phyloP scores from a whole-genome alignment of 2,329 filamentous ascomycete species.

The Pseudogymnoascus sp. region DNA sequence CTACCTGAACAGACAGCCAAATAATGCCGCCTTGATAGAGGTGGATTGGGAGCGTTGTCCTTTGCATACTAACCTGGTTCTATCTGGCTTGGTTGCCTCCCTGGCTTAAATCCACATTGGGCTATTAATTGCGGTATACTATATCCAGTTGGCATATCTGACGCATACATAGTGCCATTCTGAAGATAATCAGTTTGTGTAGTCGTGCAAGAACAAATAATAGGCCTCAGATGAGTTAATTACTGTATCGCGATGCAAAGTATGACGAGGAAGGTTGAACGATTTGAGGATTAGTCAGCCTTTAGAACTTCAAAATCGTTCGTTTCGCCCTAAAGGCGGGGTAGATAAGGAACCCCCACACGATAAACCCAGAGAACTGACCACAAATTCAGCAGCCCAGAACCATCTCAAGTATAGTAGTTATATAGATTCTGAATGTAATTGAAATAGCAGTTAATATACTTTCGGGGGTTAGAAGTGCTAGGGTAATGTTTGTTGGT shows the following conservation, averaged over 20 bases:
- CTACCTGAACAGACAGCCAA: conserved; percentile 22
- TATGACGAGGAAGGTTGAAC: neutral
- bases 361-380: conserved; percentile 1
- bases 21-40: neutral
- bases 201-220: neutral
- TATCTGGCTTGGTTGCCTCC: neutral
- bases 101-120: neutral
- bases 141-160: neutral
- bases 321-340: conserved; percentile 7
- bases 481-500: neutral
- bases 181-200: neutral
- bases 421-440: neutral
- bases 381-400: neutral
- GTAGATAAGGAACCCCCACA: conserved; percentile 10
- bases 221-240: neutral
- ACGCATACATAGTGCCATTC: neutral
- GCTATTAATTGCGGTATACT: neutral
- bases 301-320: neutral
- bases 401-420: neutral
- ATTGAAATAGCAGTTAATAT: neutral
- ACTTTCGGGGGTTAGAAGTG: neutral
- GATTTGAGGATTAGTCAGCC: neutral
- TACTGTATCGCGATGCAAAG: neutral
- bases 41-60: neutral
- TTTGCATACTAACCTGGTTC: neutral